phyloP scores from a whole-genome alignment of 345 rosid species.

The Acer saccharum region DNA sequence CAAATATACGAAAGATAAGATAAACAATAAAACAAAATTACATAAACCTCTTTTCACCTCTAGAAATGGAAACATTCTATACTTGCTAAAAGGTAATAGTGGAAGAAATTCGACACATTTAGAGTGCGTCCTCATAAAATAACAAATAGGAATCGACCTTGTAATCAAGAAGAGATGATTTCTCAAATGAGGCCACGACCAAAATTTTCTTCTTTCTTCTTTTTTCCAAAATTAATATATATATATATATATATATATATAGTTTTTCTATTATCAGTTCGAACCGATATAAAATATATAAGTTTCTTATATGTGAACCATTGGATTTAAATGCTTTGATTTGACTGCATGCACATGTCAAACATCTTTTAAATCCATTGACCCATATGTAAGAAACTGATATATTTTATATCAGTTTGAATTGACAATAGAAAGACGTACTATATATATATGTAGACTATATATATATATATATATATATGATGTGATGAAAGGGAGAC shows the following conservation, averaged over 20 bases:
- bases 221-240: slow-evolving; percentile 24
- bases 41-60: background rate
- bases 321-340: too few species aligned
- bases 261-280: too few species aligned
- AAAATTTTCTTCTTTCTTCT: slow-evolving; percentile 3
- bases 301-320: too few species aligned
- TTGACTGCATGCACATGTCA: too few species aligned
- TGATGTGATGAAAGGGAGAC: slow-evolving; percentile 37
- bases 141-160: slow-evolving; percentile 21
- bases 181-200: slow-evolving; percentile 5
- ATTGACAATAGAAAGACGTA: too few species aligned
- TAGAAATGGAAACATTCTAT: background rate
- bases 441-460: too few species aligned
- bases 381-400: too few species aligned
- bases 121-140: background rate
- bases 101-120: background rate
- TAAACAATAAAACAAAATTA: background rate
- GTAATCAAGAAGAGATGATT: background rate
- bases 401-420: too few species aligned
- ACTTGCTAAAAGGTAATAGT: background rate
- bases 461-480: too few species aligned
- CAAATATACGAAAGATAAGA: background rate
- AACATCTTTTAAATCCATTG: too few species aligned
- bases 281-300: too few species aligned
- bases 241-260: too few species aligned